phyloP scores from a whole-genome alignment of 108 stramenopile species.

The Discostella pseudostelligera region DNA sequence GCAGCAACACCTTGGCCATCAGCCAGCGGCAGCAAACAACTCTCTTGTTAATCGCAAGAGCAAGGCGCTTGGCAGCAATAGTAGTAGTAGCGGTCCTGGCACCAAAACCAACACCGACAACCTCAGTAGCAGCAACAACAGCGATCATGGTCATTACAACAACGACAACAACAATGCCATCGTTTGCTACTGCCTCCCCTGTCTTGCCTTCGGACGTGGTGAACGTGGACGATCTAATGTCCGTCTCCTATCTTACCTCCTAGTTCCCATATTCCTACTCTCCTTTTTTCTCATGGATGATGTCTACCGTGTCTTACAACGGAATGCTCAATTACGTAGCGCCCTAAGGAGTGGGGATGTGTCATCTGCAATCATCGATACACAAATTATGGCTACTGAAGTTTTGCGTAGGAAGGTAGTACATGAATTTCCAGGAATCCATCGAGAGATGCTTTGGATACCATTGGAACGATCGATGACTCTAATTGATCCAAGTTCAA shows the following conservation, averaged over 20 bases:
- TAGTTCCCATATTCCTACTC: slow-evolving; percentile 32
- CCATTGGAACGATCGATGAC: slow-evolving; percentile 7
- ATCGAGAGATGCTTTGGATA: slow-evolving; percentile 30
- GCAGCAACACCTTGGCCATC: too few species aligned
- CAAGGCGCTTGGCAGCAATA: too few species aligned
- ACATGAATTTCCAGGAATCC: slow-evolving; percentile 17
- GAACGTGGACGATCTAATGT: slow-evolving; percentile 25
- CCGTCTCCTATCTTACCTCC: slow-evolving; percentile 11
- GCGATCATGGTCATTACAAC: background rate
- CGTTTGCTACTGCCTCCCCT: slow-evolving; percentile 28
- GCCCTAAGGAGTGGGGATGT: background rate
- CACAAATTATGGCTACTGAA: background rate
- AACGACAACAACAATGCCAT: background rate
- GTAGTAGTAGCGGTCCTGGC: too few species aligned
- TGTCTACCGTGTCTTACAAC: slow-evolving; percentile 10
- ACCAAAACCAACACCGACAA: background rate
- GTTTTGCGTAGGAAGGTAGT: slow-evolving; percentile 2
- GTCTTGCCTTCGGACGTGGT: slow-evolving; percentile 19
- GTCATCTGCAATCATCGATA: background rate
- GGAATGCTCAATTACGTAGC: slow-evolving; percentile 6
- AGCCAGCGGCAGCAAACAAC: background rate
- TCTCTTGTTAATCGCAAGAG: background rate
- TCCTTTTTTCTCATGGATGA: slow-evolving; percentile 32
- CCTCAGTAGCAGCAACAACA: background rate
- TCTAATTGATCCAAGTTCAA: background rate